Evolutionary conservation across 1,284 basidiomycete species (phyloP).

Genomic region (Erythrobasidium hasegawianum): DNA sequence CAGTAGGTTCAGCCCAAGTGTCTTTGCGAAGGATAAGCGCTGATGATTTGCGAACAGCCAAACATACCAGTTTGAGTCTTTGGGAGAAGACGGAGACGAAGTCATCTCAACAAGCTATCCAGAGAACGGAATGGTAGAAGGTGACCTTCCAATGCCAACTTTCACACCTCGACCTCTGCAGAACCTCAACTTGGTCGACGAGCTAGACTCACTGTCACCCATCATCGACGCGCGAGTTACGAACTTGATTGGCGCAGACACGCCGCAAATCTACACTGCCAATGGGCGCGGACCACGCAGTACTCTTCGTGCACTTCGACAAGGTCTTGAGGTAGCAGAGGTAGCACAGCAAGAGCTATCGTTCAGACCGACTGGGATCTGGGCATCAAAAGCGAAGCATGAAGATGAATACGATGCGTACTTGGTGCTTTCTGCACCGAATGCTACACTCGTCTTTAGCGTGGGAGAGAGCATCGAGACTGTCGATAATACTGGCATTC

Average conservation of each 20-base stretch:
- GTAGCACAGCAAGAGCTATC: slow-evolving; percentile 88
- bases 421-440: slow-evolving; percentile 93
- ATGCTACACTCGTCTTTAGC: slow-evolving; percentile 87
- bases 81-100: slow-evolving; percentile 91
- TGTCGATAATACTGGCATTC: slow-evolving; percentile 92
- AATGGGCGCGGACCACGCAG: slow-evolving; percentile 74
- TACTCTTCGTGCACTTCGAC: slow-evolving; percentile 76
- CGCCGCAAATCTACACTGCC: slow-evolving; percentile 86
- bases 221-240: slow-evolving; percentile 85
- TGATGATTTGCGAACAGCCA: slow-evolving; percentile 56
- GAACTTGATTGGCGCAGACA: slow-evolving; percentile 86
- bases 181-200: slow-evolving; percentile 82
- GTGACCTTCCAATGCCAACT: slow-evolving; percentile 66
- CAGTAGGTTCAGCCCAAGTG: slow-evolving; percentile 61
- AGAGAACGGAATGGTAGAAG: slow-evolving; percentile 56
- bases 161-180: slow-evolving; percentile 80
- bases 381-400: slow-evolving; percentile 84
- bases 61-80: slow-evolving; percentile 92
- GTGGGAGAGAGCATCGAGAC: slow-evolving; percentile 97
- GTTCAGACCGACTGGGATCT: slow-evolving; percentile 91
- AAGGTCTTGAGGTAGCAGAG: slow-evolving; percentile 89
- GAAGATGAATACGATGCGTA: slow-evolving; percentile 91
- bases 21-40: not conserved
- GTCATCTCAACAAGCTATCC: slow-evolving; percentile 80
- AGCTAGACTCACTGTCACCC: slow-evolving; percentile 79